Conservation (phyloP, 2,329 filamentous ascomycete species). For the Exophiala alcalophila region DNA sequence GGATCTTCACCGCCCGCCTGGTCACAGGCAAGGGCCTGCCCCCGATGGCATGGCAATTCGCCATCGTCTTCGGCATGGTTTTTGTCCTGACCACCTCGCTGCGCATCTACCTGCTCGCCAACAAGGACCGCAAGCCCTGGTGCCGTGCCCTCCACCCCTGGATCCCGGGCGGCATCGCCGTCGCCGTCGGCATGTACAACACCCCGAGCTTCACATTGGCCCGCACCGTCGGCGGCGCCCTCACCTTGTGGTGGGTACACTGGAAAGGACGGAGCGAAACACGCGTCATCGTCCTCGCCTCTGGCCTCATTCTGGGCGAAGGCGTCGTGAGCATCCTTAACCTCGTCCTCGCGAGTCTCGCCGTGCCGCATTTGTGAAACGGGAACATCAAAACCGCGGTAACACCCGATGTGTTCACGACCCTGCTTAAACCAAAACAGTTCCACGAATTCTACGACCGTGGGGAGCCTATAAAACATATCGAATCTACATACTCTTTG, state of each 20-base stretch:
- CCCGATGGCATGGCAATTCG: conserved; percentile 76
- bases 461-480: too few species aligned
- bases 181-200: conserved; percentile 98
- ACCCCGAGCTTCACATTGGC: conserved; percentile 93
- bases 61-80: conserved; percentile 67
- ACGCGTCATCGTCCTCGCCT: conserved; percentile 82
- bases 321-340: conserved; percentile 91
- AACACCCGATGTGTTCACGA: too few species aligned
- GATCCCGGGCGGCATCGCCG: conserved; percentile 89
- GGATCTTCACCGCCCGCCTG: conserved; percentile 92
- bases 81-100: conserved; percentile 70
- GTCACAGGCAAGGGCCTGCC: conserved; percentile 90
- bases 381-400: too few species aligned
- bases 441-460: too few species aligned
- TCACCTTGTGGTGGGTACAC: conserved; percentile 74
- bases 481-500: too few species aligned
- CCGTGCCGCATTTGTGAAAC: conserved; percentile 70
- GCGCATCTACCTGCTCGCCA: conserved; percentile 51
- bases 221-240: conserved; percentile 72
- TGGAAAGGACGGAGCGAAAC: conserved; percentile 51
- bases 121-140: conserved; percentile 26
- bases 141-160: conserved; percentile 43
- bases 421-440: too few species aligned
- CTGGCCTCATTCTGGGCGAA: conserved; percentile 86
- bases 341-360: conserved; percentile 71